Base-by-base conservation (phyloP, 352 stramenopile species). In the Phytophthora pisi region DNA sequence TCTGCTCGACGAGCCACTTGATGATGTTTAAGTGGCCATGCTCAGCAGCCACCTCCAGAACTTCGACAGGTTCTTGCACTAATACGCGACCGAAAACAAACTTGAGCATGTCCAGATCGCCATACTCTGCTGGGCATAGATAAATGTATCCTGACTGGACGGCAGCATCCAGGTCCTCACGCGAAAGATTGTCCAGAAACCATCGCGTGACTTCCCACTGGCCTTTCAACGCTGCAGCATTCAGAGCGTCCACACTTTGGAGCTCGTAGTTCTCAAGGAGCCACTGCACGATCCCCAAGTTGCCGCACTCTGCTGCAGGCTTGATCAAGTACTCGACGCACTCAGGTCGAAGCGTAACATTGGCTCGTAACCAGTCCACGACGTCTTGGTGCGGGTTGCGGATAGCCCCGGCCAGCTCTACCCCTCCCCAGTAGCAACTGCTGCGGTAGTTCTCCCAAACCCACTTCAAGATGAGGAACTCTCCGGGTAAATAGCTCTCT, bases 321-420 rank as follows among this genome's bases (percentile, higher is more conserved):
- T 20, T 52, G 9, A 59, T 47, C 31, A 42, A 23, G 66, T 52
- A n/a, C 28, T 30, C 16, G 23, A 20, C 24, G 51, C 10, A 36
- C 61, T 55, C 9, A 60, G 11, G 11, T 52, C 36, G n/a, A 49
- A 54, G 46, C n/a, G 51, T 13, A 11, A 24, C 9, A 65, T 82
- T 55, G n/a, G 51, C 42, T 36, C 76, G 54, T 0, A 89, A 62
- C 72, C 78, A 91, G 51, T 79, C 24, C 10, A 88, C 56, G 1
- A 75, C 60, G 3, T 72, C 40, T 6, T 66, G n/a, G 45, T 82
- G 78, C n/a, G 65, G 66, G 47, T 87, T 84, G 6, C 53, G 24
- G 26, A 67, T n/a, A 2, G 64, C 64, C 26, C 51, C 18, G 20
- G 10, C 62, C 57, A 75, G 47, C 30, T 70, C 68, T 42, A 65